These are phyloP conservation scores for Blastobotrys proliferans DNA, from an alignment of 1,139 yeast species.

Conservation along the genomic window DNA sequence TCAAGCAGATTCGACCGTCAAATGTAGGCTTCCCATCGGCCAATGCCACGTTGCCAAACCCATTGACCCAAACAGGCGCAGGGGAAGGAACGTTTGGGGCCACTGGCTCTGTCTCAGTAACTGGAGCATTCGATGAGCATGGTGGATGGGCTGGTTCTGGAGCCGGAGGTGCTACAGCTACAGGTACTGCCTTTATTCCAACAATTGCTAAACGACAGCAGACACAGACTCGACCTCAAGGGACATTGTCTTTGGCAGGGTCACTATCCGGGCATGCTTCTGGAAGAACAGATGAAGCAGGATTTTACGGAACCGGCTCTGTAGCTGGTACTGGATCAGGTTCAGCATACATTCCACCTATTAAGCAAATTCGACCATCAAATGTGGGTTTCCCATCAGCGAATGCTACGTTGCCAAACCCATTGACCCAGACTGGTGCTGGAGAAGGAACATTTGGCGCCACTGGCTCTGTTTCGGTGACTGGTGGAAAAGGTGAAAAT, in stretches of 20 bases:
- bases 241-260: background rate
- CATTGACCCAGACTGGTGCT: too few species aligned
- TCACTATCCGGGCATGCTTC: background rate
- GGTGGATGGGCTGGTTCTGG: background rate
- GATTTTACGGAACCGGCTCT: background rate
- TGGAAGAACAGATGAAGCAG: background rate
- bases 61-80: too few species aligned
- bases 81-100: background rate
- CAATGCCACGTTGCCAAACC: too few species aligned
- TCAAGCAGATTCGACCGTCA: background rate
- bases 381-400: too few species aligned
- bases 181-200: slow-evolving; percentile 1
- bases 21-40: slow-evolving; percentile 1
- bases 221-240: too few species aligned
- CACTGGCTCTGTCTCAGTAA: background rate
- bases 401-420: too few species aligned
- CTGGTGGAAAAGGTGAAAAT: too few species aligned
- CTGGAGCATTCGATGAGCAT: background rate
- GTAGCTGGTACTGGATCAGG: background rate
- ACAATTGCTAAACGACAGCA: too few species aligned
- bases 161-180: background rate
- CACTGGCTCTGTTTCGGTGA: too few species aligned
- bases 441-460: background rate
- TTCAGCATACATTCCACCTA: too few species aligned
- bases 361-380: too few species aligned